A percentile compares a stretch with the other conserved stretches of the same genome.
phyloP scores from a whole-genome alignment of 2,329 filamentous ascomycete species.

The Aureobasidium sp. region DNA sequence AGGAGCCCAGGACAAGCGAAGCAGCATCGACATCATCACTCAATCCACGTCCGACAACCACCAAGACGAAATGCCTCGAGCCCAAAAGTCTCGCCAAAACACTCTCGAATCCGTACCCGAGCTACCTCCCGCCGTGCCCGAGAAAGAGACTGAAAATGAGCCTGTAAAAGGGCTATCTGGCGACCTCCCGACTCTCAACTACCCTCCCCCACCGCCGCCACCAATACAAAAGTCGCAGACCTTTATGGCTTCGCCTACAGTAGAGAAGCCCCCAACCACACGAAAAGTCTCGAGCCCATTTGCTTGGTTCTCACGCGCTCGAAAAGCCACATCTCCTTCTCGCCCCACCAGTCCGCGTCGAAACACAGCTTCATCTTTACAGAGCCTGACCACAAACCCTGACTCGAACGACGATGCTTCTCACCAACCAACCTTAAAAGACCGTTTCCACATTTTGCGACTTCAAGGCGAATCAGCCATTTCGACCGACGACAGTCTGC shows the following conservation, averaged over 20 bases:
- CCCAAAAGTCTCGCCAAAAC: background rate
- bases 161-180: slow-evolving; percentile 63
- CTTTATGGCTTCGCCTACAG: background rate
- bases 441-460: slow-evolving; percentile 70
- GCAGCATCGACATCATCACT: slow-evolving; percentile 18
- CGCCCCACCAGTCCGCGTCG: slow-evolving; percentile 44
- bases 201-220: slow-evolving; percentile 30
- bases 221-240: slow-evolving; percentile 22
- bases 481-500: slow-evolving; percentile 15
- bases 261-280: slow-evolving; percentile 32
- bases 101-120: slow-evolving; percentile 13
- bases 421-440: slow-evolving; percentile 60
- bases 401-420: slow-evolving; percentile 55
- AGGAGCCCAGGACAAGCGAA: slow-evolving; percentile 20
- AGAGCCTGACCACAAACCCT: slow-evolving; percentile 71
- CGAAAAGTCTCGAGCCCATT: slow-evolving; percentile 85
- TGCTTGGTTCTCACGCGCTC: slow-evolving; percentile 65
- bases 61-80: background rate
- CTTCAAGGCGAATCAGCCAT: slow-evolving; percentile 46
- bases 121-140: slow-evolving; percentile 19
- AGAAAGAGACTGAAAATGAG: slow-evolving; percentile 16
- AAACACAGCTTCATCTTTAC: slow-evolving; percentile 74
- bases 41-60: background rate
- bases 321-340: slow-evolving; percentile 50
- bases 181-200: slow-evolving; percentile 58